Evolutionary conservation across 352 stramenopile genomes (phyloP).

Genomic region (Globisporangium echinulatum): DNA sequence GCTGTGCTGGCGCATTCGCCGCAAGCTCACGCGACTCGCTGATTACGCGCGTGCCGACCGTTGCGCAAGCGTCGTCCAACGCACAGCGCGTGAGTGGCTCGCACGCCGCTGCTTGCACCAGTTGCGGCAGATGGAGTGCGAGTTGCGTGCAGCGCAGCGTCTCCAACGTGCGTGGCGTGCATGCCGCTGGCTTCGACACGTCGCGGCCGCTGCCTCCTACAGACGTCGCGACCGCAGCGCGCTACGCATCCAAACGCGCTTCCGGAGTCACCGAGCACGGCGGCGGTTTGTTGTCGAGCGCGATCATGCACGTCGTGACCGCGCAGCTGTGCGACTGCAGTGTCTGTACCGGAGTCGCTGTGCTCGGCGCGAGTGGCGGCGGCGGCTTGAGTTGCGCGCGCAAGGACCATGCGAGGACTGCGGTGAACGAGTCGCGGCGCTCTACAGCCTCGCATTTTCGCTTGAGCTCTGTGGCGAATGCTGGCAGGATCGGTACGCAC

Average conservation of each 20-base stretch:
- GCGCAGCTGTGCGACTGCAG: slow-evolving; percentile 39
- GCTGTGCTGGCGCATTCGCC: slow-evolving; percentile 25
- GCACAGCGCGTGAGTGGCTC: slow-evolving; percentile 14
- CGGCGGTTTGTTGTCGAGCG: slow-evolving; percentile 22
- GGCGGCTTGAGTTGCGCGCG: slow-evolving; percentile 24
- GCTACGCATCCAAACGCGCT: slow-evolving; percentile 18
- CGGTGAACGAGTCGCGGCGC: slow-evolving; percentile 20
- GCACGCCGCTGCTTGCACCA: slow-evolving; percentile 5
- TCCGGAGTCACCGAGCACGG: slow-evolving; percentile 9
- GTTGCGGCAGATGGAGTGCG: neutral
- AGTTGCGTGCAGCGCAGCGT: slow-evolving; percentile 1
- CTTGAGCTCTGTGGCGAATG: slow-evolving; percentile 33
- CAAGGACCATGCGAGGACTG: slow-evolving; percentile 41
- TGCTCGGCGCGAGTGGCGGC: slow-evolving; percentile 23
- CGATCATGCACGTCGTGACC: slow-evolving; percentile 20
- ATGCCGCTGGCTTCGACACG: slow-evolving; percentile 14
- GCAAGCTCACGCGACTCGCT: slow-evolving; percentile 10
- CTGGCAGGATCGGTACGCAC: slow-evolving; percentile 10
- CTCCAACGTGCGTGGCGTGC: slow-evolving; percentile 36
- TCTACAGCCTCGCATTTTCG: slow-evolving; percentile 30
- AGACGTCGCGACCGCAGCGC: slow-evolving; percentile 18
- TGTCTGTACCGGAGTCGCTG: slow-evolving; percentile 25
- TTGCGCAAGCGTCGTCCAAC: slow-evolving; percentile 24
- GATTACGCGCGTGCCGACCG: slow-evolving; percentile 11
- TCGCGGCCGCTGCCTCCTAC: slow-evolving; percentile 1